Base-by-base conservation (phyloP, 2,329 filamentous ascomycete species). In the Phyllosticta citribraziliensis region DNA sequence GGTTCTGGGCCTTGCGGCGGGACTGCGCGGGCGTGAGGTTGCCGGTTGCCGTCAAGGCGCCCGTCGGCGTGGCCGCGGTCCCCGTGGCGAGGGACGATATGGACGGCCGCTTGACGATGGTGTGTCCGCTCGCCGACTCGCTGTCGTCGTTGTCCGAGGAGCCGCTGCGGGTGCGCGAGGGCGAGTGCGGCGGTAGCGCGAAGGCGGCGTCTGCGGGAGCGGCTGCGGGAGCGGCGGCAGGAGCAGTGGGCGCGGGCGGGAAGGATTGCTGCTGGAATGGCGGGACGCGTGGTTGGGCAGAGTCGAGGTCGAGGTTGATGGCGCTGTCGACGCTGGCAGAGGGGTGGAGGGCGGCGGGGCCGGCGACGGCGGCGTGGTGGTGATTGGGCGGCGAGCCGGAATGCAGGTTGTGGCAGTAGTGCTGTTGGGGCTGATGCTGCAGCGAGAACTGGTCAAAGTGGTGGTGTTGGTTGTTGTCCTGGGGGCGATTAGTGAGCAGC, bases 1-100 rank as follows among this genome's bases (percentile, higher is more conserved):
- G 76, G 66, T 89, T 89, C 70, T 89, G 87, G 56, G 84, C 86
- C 72, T 89, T 89, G 65, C 87, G 79, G 65, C 77, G 68, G 67
- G 84, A 83, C 68, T 78, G 77, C 56, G 76, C 76, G 25, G 76
- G 76, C 58, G 78, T 80, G 56, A 79, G 68, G 52, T 58, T 63
- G 55, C 40, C 59, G 5, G 33, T 6, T 2, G 55, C 17, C 10
- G 20, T 6, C 27, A 25, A 24, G 27, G 9, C n/a, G 10, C 24
- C n/a, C 14, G 57, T 17, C 11, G 14, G 30, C 27, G 53, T 12
- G 14, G 53, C 20, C 6, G 51, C 24, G 40, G 52, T 60, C 52
- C n/a, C 55, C 33, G 59, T 76, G 79, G 68, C 33, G 5, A 55
- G 55, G 4, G 60, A 62, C 4, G 59, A 61, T 9, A 50, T 50